Conservation (phyloP, 345 rosid genomes). For the Euclidium syriacum region DNA sequence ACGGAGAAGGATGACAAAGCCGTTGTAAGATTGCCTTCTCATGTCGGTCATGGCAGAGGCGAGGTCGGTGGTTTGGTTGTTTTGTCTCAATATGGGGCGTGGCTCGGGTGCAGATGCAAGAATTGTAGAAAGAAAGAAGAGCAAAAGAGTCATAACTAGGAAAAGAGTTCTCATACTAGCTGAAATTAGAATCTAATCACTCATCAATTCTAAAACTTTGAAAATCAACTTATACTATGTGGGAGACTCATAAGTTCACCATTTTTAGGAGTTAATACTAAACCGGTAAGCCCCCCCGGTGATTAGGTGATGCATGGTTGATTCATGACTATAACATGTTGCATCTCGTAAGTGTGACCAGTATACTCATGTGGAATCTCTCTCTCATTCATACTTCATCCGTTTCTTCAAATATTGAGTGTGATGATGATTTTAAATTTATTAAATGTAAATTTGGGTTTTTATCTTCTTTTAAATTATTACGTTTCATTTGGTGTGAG, state of each 20-base stretch:
- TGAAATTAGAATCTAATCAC: not conserved
- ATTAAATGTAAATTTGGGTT: too few species aligned
- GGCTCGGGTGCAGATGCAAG: conserved; percentile 16
- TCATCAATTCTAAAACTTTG: not conserved
- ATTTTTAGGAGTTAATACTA: not conserved
- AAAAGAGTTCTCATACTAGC: conserved; percentile 10
- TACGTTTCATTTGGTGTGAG: too few species aligned
- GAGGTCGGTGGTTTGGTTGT: conserved; percentile 26
- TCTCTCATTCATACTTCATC: not conserved
- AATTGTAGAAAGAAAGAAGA: not conserved
- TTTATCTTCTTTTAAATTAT: too few species aligned
- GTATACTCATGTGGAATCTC: not conserved
- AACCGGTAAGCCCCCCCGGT: conserved; percentile 1
- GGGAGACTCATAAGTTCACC: not conserved
- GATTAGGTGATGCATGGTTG: conserved; percentile 30
- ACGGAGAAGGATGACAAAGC: conserved; percentile 31
- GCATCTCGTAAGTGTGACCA: conserved; percentile 19
- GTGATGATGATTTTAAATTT: too few species aligned
- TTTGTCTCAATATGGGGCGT: conserved; percentile 29
- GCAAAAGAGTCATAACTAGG: not conserved
- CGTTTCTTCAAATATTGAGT: too few species aligned
- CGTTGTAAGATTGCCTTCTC: conserved; percentile 32
- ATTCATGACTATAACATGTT: conserved; percentile 14
- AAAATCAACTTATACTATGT: not conserved
- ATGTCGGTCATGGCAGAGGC: conserved; percentile 25